Percentiles rank a stretch among this genome's conserved stretches.
Evolutionary conservation across 1,284 basidiomycete genomes (phyloP).

Genomic region (Leccinum fuscescens): DNA sequence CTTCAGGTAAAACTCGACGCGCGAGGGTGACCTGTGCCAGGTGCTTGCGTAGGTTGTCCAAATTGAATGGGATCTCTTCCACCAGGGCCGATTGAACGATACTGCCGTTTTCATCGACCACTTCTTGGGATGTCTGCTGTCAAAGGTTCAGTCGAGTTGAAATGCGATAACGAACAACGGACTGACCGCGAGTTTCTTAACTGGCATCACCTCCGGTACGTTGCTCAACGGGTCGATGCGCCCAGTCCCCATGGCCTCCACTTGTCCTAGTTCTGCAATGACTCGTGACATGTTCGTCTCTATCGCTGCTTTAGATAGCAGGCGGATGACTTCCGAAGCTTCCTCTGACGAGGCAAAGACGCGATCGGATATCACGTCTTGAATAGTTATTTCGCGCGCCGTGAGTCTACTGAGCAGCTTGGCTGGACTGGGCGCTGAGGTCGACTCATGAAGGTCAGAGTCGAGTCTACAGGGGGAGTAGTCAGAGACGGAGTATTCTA

Average conservation of each 20-base stretch:
- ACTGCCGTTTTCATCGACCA: constrained; percentile 20
- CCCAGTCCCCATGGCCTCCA: constrained; percentile 44
- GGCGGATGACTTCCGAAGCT: constrained; percentile 52
- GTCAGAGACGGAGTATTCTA: constrained; percentile 9
- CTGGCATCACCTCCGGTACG: constrained; percentile 60
- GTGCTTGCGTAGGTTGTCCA: constrained; percentile 65
- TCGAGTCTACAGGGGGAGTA: constrained; percentile 35
- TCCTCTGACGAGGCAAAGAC: constrained; percentile 52
- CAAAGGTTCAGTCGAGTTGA: not conserved
- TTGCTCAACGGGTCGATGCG: constrained; percentile 45
- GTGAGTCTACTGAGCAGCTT: constrained; percentile 49
- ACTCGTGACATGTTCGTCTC: constrained; percentile 50
- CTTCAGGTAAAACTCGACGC: constrained; percentile 61
- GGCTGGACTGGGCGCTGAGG: constrained; percentile 11
- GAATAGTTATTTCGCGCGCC: constrained; percentile 49
- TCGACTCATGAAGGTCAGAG: constrained; percentile 28
- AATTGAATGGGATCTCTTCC: constrained; percentile 67
- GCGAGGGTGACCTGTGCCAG: constrained; percentile 63
- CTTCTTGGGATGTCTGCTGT: constrained; percentile 20
- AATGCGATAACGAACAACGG: not conserved
- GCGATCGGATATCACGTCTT: constrained; percentile 57
- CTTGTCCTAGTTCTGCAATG: constrained; percentile 56
- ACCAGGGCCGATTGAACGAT: constrained; percentile 19
- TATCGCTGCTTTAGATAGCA: constrained; percentile 60
- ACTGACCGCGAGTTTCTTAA: constrained; percentile 35